Evolutionary conservation across 2,329 filamentous ascomycete genomes (phyloP).

Genomic region (Trichoderma atrobrunneum): DNA sequence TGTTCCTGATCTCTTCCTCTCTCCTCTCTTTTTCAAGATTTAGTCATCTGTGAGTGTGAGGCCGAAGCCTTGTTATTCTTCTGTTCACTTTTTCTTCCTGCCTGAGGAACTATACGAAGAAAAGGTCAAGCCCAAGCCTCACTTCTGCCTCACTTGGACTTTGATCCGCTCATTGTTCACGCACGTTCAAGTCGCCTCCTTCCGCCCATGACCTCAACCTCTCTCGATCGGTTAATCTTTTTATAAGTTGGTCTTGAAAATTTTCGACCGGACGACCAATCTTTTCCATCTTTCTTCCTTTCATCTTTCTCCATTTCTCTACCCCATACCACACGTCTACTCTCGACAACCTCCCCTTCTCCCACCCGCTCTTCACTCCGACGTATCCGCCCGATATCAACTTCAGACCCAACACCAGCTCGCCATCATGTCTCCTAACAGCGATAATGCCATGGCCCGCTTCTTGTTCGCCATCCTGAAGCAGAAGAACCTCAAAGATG

Average conservation of each 20-base stretch:
- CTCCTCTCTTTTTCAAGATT: background rate
- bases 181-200: background rate
- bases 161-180: background rate
- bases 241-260: background rate
- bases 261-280: background rate
- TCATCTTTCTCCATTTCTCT: background rate
- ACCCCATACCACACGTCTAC: background rate
- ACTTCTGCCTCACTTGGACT: background rate
- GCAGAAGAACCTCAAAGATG: conserved; percentile 60
- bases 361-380: background rate
- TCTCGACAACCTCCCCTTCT: background rate
- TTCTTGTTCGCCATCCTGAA: conserved; percentile 59
- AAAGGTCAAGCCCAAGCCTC: background rate
- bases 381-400: background rate
- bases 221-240: background rate
- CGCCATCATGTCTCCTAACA: conserved; percentile 50
- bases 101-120: background rate
- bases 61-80: background rate
- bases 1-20: background rate
- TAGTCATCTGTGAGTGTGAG: background rate
- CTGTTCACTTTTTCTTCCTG: background rate
- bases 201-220: background rate
- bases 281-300: background rate
- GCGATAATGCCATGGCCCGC: conserved; percentile 55
- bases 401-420: background rate